These are phyloP conservation scores for Senna siamea DNA, from an alignment of 306 rosid species.

Conservation along the genomic window DNA sequence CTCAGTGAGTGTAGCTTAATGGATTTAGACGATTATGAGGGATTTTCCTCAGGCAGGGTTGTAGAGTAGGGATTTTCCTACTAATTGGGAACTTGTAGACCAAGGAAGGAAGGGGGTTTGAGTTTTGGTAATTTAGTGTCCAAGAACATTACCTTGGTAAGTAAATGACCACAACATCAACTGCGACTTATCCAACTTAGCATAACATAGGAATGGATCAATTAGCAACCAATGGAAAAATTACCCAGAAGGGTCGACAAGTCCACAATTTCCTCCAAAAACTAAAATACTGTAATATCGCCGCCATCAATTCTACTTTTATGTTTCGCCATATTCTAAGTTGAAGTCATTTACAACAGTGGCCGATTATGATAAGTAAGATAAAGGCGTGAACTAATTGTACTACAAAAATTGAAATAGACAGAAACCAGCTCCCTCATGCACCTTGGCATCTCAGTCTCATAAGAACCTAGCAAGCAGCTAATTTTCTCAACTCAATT, in stretches of 20 bases:
- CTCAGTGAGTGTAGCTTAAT: background rate
- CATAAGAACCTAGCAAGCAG: background rate
- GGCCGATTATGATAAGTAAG: background rate
- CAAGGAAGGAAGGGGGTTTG: background rate
- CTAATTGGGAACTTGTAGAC: background rate
- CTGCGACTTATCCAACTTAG: background rate
- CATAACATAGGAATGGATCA: background rate
- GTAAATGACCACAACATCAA: background rate
- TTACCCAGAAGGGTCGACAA: background rate
- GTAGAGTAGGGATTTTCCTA: background rate
- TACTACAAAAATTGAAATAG: background rate
- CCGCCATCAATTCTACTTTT: background rate
- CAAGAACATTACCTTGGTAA: too few relatives aligned
- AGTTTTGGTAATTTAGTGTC: background rate
- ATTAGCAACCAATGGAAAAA: background rate
- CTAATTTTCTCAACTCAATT: background rate
- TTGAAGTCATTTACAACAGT: background rate
- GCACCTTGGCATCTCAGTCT: background rate
- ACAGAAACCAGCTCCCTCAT: background rate
- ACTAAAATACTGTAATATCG: background rate
- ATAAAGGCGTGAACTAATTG: background rate
- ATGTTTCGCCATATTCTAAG: background rate
- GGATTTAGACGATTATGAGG: background rate
- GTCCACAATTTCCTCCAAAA: background rate
- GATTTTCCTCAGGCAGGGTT: background rate